Conservation (phyloP, 2,329 filamentous ascomycete species). For the Cercospora sesami region DNA sequence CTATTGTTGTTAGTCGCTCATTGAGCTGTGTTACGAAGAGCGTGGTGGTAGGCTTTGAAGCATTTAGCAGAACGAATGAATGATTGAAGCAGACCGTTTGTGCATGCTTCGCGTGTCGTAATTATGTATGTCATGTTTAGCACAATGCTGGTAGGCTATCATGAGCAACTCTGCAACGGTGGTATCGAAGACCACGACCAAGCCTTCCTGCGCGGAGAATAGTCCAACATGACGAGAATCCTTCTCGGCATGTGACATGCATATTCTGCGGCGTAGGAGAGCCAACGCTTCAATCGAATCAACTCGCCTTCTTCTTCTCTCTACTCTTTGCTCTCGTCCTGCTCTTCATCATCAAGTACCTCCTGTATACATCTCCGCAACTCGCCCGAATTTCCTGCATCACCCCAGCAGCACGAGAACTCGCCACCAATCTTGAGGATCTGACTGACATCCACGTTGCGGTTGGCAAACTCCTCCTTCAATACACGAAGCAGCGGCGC, state of each 20-base stretch:
- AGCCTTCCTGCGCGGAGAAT: neutral
- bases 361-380: neutral
- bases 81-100: neutral
- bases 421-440: neutral
- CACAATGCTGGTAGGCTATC: neutral
- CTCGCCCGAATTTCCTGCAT: neutral
- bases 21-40: neutral
- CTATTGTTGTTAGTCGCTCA: neutral
- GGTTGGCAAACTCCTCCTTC: neutral
- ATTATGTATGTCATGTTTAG: neutral
- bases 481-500: neutral
- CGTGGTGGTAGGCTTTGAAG: neutral
- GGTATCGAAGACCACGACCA: neutral
- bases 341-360: neutral
- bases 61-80: neutral
- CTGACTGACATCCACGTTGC: neutral
- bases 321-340: neutral
- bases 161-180: neutral
- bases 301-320: neutral
- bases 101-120: neutral
- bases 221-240: neutral
- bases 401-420: neutral
- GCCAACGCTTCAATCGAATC: neutral
- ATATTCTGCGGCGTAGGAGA: neutral
- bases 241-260: neutral